Conservation (phyloP, 768 basidiomycete genomes). For the Strobilomyces dryophilus region DNA sequence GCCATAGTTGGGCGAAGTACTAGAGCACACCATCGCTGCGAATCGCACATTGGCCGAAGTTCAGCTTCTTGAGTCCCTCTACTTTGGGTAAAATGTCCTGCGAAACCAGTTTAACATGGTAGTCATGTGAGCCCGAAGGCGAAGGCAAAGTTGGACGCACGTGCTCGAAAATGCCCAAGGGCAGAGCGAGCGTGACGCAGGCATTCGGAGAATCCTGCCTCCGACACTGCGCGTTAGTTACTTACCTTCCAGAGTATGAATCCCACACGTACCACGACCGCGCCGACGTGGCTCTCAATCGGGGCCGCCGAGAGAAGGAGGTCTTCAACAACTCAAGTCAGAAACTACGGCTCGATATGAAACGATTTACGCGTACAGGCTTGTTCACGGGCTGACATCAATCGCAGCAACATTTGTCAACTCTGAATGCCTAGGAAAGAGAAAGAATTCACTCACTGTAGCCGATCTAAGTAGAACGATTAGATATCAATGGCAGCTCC, state of each 20-base stretch:
- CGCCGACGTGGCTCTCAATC: slow-evolving; percentile 66
- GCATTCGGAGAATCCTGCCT: slow-evolving; percentile 71
- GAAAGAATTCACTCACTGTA: slow-evolving; percentile 50
- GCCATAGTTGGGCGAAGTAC: too few relatives aligned
- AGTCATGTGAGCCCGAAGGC: background rate
- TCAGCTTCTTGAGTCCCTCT: slow-evolving; percentile 54
- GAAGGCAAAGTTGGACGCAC: slow-evolving; percentile 33
- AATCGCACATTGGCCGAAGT: slow-evolving; percentile 65
- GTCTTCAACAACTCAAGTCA: slow-evolving; percentile 29
- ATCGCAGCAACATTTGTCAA: background rate
- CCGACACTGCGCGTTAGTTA: background rate
- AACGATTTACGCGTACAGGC: slow-evolving; percentile 44
- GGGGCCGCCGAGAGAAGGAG: slow-evolving; percentile 67
- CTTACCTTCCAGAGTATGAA: background rate
- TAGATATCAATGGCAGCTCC: background rate
- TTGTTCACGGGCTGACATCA: slow-evolving; percentile 66
- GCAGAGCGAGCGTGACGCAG: slow-evolving; percentile 69
- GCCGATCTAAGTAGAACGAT: slow-evolving; percentile 50
- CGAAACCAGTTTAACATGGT: background rate
- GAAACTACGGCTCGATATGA: background rate
- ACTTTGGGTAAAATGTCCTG: slow-evolving; percentile 67
- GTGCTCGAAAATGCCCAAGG: slow-evolving; percentile 74
- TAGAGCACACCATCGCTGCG: slow-evolving; percentile 54
- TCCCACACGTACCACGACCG: slow-evolving; percentile 50
- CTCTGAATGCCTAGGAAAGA: background rate